Conservation (phyloP, 2,329 filamentous ascomycete species). For the Colletotrichum cereale region DNA sequence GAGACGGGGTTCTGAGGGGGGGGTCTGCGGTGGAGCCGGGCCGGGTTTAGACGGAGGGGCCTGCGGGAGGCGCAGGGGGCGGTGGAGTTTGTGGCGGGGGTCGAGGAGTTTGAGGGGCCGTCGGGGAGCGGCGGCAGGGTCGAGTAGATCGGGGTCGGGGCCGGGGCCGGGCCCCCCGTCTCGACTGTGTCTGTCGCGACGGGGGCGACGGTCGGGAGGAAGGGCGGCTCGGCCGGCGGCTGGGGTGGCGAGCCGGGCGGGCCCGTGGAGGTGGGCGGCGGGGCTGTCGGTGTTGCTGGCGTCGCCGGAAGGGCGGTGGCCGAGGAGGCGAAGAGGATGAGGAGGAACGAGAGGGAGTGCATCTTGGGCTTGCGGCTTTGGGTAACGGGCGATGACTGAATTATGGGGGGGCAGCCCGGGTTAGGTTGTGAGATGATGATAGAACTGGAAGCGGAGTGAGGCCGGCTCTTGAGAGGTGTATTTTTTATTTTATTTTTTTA, state of each 20-base stretch:
- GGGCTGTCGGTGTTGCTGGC: conserved; percentile 18
- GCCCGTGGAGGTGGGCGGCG: neutral
- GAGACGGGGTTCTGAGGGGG: neutral
- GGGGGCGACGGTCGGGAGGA: conserved; percentile 16
- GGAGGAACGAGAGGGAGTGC: conserved; percentile 16
- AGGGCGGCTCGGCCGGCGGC: conserved; percentile 8
- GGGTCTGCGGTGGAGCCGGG: conserved; percentile 29
- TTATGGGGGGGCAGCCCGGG: neutral
- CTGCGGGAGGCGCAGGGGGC: conserved; percentile 24
- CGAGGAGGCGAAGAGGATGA: conserved; percentile 29
- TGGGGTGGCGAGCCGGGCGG: neutral
- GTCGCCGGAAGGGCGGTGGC: conserved; percentile 29
- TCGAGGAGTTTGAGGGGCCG: conserved; percentile 29
- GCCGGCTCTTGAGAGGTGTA: neutral
- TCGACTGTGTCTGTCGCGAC: neutral
- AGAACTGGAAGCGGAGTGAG: neutral
- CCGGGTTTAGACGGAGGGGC: conserved; percentile 29
- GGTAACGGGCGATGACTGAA: too few relatives aligned
- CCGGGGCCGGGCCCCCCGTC: neutral
- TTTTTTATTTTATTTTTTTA: too few relatives aligned
- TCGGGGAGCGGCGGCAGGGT: conserved; percentile 7
- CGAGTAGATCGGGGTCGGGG: conserved; percentile 29
- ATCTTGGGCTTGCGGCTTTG: neutral
- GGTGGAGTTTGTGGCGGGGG: conserved; percentile 8
- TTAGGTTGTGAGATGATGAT: neutral